phyloP scores from a whole-genome alignment of 768 basidiomycete species.

The Rhodosporidiobolus odoratus region DNA sequence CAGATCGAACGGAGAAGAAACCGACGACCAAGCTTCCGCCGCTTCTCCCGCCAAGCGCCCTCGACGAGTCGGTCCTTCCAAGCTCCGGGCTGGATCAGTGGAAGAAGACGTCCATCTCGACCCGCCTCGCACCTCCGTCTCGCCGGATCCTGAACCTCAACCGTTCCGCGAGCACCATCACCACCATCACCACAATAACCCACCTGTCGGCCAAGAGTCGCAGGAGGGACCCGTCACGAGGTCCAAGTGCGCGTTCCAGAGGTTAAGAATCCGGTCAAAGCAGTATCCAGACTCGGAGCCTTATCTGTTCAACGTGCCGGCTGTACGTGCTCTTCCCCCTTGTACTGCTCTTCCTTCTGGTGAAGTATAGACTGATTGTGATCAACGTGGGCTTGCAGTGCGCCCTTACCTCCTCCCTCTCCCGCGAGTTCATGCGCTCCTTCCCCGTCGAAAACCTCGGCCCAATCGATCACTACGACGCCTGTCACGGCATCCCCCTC shows the following conservation, averaged over 20 bases:
- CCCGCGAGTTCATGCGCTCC: conserved; percentile 1
- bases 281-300: background rate
- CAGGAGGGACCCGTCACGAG: conserved; percentile 11
- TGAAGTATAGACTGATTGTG: too few relatives aligned
- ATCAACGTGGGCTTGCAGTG: too few relatives aligned
- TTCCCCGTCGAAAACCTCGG: conserved; percentile 16
- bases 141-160: background rate
- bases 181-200: background rate
- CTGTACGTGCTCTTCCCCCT: conserved; percentile 1
- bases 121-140: background rate
- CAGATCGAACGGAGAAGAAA: background rate
- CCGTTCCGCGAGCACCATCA: conserved; percentile 6
- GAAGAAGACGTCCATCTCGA: background rate
- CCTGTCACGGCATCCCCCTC: conserved; percentile 8
- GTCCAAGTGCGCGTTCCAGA: conserved; percentile 13
- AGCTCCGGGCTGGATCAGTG: background rate
- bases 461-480: conserved; percentile 2
- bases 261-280: background rate
- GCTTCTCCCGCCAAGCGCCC: background rate
- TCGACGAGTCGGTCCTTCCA: background rate
- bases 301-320: conserved; percentile 19
- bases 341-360: too few relatives aligned
- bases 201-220: background rate
- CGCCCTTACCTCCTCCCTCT: conserved; percentile 11
- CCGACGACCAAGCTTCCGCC: background rate